Conservation (phyloP, 345 rosid species). For the Populus ilicifolia region DNA sequence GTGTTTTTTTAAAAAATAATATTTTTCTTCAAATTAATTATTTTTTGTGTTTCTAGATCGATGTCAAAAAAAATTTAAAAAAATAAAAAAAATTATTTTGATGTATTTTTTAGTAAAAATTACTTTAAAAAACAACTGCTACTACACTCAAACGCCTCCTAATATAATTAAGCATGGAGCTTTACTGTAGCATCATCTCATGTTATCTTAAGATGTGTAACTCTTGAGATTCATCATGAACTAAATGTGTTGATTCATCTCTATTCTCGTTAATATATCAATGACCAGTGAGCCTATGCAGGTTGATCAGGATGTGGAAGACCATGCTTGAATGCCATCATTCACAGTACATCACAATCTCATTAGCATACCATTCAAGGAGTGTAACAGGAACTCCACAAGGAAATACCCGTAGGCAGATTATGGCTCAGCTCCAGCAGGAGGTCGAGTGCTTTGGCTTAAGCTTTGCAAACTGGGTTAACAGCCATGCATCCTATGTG, state of each 20-base stretch:
- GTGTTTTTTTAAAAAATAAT: too few species aligned
- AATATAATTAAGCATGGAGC: not conserved
- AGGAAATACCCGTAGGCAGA: constrained; percentile 37
- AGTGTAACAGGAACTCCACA: constrained; percentile 35
- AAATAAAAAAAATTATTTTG: too few species aligned
- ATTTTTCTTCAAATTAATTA: too few species aligned
- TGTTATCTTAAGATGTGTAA: not conserved
- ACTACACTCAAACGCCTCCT: too few species aligned
- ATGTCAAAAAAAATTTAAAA: too few species aligned
- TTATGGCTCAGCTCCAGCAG: constrained; percentile 56
- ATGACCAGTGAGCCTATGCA: constrained; percentile 25
- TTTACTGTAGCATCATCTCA: not conserved
- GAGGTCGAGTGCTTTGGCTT: constrained; percentile 81
- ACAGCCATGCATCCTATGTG: constrained; percentile 59
- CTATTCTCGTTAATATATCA: not conserved
- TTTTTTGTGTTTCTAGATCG: too few species aligned
- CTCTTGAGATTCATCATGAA: not conserved
- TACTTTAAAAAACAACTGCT: too few species aligned
- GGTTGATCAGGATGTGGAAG: constrained; percentile 91
- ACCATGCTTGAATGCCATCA: constrained; percentile 93
- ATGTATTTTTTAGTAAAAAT: too few species aligned
- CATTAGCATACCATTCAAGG: constrained; percentile 84
- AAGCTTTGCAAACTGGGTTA: constrained; percentile 72
- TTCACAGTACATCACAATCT: constrained; percentile 85
- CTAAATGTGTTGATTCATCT: not conserved